Evolutionary conservation across 1,284 basidiomycete genomes (phyloP).

Genomic region (Testicularia cyperi): DNA sequence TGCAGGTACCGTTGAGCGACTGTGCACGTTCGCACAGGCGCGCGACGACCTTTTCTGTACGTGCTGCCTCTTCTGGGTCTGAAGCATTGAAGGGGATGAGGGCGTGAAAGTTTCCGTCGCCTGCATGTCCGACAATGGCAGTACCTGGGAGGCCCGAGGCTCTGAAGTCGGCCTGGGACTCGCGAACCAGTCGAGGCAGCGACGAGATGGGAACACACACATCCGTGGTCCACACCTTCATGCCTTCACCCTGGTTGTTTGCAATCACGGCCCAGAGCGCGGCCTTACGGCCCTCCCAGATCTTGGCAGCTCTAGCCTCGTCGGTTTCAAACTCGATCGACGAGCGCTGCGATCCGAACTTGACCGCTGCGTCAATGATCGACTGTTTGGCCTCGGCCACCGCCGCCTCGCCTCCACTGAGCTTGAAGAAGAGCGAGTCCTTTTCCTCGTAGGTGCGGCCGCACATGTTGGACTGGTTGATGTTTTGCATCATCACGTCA

Average conservation of each 20-base stretch:
- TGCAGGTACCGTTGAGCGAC: conserved; percentile 63
- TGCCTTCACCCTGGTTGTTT: conserved; percentile 69
- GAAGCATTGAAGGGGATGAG: conserved; percentile 41
- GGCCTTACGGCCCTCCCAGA: conserved; percentile 86
- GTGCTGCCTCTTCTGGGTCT: conserved; percentile 35
- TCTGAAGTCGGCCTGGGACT: conserved; percentile 34
- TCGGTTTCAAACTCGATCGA: conserved; percentile 67
- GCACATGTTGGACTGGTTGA: conserved; percentile 60
- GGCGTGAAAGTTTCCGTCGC: conserved; percentile 70
- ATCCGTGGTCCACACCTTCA: conserved; percentile 77
- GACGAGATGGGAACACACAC: conserved; percentile 72
- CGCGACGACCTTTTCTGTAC: conserved; percentile 62
- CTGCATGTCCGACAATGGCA: conserved; percentile 77
- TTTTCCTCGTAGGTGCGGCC: conserved; percentile 33
- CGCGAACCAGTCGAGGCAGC: conserved; percentile 70
- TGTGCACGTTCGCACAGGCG: conserved; percentile 63
- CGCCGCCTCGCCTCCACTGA: conserved; percentile 28
- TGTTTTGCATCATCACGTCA: conserved; percentile 50
- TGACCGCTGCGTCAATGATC: conserved; percentile 20
- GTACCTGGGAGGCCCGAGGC: conserved; percentile 46
- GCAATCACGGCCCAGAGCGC: conserved; percentile 69
- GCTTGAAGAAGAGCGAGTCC: conserved; percentile 45
- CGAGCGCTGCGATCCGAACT: conserved; percentile 19
- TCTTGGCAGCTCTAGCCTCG: conserved; percentile 71
- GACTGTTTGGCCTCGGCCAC: conserved; percentile 56